Evolutionary conservation across 1,139 yeast species (phyloP), one percentile per base, ranked within the genome.

Genomic region (Nakaseomyces delphensis): DNA sequence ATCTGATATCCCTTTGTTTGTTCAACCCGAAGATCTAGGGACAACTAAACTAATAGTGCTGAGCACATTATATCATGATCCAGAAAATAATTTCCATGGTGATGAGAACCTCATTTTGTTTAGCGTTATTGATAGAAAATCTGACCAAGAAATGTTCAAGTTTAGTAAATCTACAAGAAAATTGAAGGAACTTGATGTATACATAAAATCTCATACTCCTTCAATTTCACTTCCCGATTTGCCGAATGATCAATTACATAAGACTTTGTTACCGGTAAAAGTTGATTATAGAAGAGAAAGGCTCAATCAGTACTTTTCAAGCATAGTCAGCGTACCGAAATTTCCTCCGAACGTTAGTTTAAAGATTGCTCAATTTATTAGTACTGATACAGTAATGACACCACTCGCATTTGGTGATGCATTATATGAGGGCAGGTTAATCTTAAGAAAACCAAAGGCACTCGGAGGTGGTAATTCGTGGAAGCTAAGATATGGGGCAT

Each of bases 401-500:
- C 79, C 86, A 2, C 64, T 78, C 44, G 79, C 77, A 55, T 74
- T 76, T 46, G 73, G 70, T 48, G 76, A 68, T 47, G 73, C 77
- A 1, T 57, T 67, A 23, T 82, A 79, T 57, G 86, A 81, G 59
- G 94, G 95, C 0, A 78, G 71, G 53, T 64, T 85, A 44, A 66
- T 84, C 6, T 73, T 84, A 48, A 73, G 83, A 40, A 53, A 57
- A 15, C 77, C 78, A 52, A 73, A 64, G 60, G 56, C 64, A 62
- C 59, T 59, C 67, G 83, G 64, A 50, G 73, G 67, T 68, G 82
- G 64, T 44, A 73, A 72, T 33, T 54, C 55, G 9, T 86, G 96
- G 96, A 81, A 78, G 54, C 70, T 79, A 4, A 65, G 86, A 40
- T 83, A 83, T 71, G 83, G 85, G 60, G 78, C 77, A 36, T 72